Conservation (phyloP, 257 asterid species). For the Jaltomata sinuosa region DNA sequence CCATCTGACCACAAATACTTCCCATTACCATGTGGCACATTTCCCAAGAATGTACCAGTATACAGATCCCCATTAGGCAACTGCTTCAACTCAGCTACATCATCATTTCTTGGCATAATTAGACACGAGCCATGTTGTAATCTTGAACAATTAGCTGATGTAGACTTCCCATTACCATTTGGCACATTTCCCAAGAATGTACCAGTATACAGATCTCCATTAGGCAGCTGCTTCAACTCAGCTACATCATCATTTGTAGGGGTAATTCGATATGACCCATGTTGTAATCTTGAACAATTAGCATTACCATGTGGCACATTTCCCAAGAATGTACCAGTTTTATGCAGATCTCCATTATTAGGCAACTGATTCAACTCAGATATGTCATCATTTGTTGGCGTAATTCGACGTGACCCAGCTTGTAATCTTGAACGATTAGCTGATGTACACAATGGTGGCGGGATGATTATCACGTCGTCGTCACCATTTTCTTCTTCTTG, state of each 20-base stretch:
- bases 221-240: background rate
- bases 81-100: background rate
- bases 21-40: conserved; percentile 9
- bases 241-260: background rate
- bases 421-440: background rate
- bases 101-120: background rate
- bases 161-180: background rate
- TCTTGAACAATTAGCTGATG: too few species aligned
- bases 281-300: too few species aligned
- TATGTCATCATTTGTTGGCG: background rate
- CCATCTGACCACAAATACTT: conserved; percentile 12
- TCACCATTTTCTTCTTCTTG: background rate
- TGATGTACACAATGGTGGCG: background rate
- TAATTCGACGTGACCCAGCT: background rate
- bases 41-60: background rate
- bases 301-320: conserved; percentile 9
- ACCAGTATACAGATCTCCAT: conserved; percentile 9
- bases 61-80: conserved; percentile 7
- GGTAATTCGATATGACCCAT: background rate
- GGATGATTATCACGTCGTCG: background rate
- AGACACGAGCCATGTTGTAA: background rate
- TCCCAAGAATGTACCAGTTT: background rate
- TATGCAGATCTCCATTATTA: conserved; percentile 6
- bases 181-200: background rate
- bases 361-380: background rate